Percentiles rank a stretch among this genome's conserved stretches.
These are phyloP conservation scores for Cinnamomum chago DNA, from an alignment of 164 flowering plant genomes.

Conservation along the genomic window DNA sequence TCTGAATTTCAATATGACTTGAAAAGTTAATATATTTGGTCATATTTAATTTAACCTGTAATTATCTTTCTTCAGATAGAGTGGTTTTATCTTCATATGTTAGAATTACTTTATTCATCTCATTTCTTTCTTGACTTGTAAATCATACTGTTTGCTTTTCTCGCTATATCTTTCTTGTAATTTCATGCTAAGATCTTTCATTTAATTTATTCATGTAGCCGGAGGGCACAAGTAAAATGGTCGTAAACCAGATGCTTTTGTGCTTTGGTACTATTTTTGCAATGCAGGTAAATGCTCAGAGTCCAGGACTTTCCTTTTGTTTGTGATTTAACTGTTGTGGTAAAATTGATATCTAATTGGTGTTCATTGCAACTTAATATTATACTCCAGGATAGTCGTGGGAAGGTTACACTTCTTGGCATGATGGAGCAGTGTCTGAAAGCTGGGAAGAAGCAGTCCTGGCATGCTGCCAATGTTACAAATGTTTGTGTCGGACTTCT, in stretches of 20 bases:
- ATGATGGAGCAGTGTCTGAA: slow-evolving; percentile 78
- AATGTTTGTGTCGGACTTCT: slow-evolving; percentile 89
- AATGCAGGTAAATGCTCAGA: slow-evolving; percentile 52
- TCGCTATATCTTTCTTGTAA: neutral
- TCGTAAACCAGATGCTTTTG: slow-evolving; percentile 92
- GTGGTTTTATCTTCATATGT: neutral
- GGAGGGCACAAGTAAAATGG: slow-evolving; percentile 69
- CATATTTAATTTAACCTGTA: too few species aligned
- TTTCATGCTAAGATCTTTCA: neutral
- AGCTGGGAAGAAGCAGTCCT: slow-evolving; percentile 73
- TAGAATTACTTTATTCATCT: neutral
- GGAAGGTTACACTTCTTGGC: slow-evolving; percentile 75
- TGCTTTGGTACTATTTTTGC: slow-evolving; percentile 89
- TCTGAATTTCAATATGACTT: too few species aligned
- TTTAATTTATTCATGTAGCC: slow-evolving; percentile 58
- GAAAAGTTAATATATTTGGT: too few species aligned
- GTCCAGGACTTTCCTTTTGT: slow-evolving; percentile 1
- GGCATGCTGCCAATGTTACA: slow-evolving; percentile 70
- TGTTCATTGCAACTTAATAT: slow-evolving; percentile 1
- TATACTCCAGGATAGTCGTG: slow-evolving; percentile 59
- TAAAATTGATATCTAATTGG: neutral
- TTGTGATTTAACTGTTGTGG: slow-evolving; percentile 6
- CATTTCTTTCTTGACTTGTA: neutral
- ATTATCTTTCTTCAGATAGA: too few species aligned
- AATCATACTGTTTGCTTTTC: neutral